phyloP scores from a whole-genome alignment of 768 basidiomycete genomes.

The Kwoniella botswanensis region DNA sequence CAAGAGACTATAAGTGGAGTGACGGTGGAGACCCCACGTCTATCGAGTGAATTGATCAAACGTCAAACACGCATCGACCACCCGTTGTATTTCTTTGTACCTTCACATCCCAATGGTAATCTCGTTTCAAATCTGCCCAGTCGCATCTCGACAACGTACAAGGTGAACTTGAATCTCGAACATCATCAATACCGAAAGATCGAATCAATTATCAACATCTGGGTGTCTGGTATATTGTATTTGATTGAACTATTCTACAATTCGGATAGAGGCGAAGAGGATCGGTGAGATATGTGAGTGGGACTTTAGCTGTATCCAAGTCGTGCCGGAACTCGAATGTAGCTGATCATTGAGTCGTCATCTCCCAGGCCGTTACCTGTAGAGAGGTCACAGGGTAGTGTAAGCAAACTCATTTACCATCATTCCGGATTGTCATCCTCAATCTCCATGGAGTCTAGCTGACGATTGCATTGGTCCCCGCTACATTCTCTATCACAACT shows the following conservation, averaged over 20 bases:
- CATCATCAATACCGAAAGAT: neutral
- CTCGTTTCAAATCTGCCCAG: neutral
- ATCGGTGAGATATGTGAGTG: neutral
- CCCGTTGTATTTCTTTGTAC: neutral
- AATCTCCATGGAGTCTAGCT: no score
- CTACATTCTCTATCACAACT: neutral
- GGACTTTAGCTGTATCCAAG: neutral
- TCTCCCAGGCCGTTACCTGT: slow-evolving; percentile 43
- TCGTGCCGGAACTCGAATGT: neutral
- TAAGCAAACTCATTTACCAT: slow-evolving; percentile 17
- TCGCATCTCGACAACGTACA: neutral
- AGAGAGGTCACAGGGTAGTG: slow-evolving; percentile 48
- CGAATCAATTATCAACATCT: neutral
- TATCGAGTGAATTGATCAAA: neutral
- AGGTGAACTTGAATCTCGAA: no score
- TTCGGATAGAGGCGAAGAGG: no score
- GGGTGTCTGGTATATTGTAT: no score
- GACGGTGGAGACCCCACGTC: neutral
- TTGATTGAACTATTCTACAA: no score
- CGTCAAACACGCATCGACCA: neutral
- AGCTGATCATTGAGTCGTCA: neutral
- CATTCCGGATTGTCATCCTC: neutral
- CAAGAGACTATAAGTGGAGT: no score
- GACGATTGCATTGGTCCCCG: no score
- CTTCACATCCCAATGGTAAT: neutral